Base-by-base conservation (phyloP, 805 yeast species). In the Saccharomycopsis fibuligera region DNA sequence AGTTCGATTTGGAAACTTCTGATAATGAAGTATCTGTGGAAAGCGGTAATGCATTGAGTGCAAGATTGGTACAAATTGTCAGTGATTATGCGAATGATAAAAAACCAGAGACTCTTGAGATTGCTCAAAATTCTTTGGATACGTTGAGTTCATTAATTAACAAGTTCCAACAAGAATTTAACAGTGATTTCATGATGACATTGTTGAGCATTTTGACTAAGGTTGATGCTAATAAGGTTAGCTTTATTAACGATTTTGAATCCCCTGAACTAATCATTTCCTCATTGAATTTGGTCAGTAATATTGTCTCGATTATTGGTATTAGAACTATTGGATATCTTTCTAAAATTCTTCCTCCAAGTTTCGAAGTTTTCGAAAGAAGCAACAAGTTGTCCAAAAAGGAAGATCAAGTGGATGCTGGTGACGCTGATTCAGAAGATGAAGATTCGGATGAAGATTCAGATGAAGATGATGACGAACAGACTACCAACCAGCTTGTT, bases 291-390 rank as follows among this genome's bases (percentile, higher is more conserved):
- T 80, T 83, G 50, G 76, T 87, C 53, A 79, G 86, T 49, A 79
- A 81, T 56, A 68, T 88, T 48, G 76, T 87, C 47, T 78, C 81
- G 45, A 75, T 80, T 22, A 65, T 90, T 41, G 99, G 99, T 46
- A 90, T 95, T 17, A 86, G 88, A 60, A 73, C 83, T 54, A 83
- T 93, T 60, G 90, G 95, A 5, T 77, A 74, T 60, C 86, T 89
- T 72, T 87, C 97, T 29, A 83, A 81, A 63, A 81, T 90, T 60
- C 77, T 93, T 53, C 87, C 89, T 14, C 86, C 88, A 12, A 70
- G 86, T 9, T 70, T 88, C 47, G 67, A 69, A 24, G 73, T 86
- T 35, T 83, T 86, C 67, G 70, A 74, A 25, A 55, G 63, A 6
- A 67, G 74, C 12, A 49, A 57, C 9, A 53, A 41, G 10, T 22